These are phyloP conservation scores for Cyclotella baltica DNA, from an alignment of 108 stramenopile genomes.

Conservation along the genomic window DNA sequence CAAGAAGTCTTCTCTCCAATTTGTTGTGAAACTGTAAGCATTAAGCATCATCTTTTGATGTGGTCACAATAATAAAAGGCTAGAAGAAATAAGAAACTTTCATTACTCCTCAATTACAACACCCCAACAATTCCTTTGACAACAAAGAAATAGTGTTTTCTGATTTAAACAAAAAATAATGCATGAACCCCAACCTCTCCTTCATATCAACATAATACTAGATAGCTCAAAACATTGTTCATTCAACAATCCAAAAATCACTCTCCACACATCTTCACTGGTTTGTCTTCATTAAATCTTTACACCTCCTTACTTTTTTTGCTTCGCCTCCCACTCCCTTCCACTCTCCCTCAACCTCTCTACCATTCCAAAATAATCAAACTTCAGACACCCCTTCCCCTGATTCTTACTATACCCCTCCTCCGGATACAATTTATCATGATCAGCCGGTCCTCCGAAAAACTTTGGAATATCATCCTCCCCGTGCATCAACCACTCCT, in stretches of 20 bases:
- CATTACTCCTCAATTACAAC: no score
- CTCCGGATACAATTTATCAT: slow-evolving; percentile 84
- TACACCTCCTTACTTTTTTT: slow-evolving; percentile 22
- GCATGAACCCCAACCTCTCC: neutral
- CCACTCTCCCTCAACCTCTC: slow-evolving; percentile 72
- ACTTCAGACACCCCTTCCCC: slow-evolving; percentile 85
- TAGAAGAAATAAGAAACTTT: no score
- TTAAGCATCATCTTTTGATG: no score
- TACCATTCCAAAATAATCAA: slow-evolving; percentile 90
- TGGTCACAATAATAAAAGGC: no score
- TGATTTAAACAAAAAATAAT: neutral
- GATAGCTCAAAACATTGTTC: no score
- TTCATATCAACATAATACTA: neutral
- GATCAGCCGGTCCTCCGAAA: slow-evolving; percentile 79
- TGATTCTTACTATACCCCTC: slow-evolving; percentile 72
- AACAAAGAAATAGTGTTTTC: no score
- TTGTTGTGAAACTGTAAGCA: no score
- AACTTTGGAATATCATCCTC: slow-evolving; percentile 89
- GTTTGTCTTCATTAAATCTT: neutral
- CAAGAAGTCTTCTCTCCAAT: no score
- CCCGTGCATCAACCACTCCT: slow-evolving; percentile 76
- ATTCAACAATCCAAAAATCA: neutral
- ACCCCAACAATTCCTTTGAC: no score
- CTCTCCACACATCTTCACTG: no score
- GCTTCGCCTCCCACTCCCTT: slow-evolving; percentile 52